Percentiles rank a stretch among this genome's conserved stretches.
Evolutionary conservation across 768 basidiomycete species (phyloP).

Genomic region (Termitomyces sp.): DNA sequence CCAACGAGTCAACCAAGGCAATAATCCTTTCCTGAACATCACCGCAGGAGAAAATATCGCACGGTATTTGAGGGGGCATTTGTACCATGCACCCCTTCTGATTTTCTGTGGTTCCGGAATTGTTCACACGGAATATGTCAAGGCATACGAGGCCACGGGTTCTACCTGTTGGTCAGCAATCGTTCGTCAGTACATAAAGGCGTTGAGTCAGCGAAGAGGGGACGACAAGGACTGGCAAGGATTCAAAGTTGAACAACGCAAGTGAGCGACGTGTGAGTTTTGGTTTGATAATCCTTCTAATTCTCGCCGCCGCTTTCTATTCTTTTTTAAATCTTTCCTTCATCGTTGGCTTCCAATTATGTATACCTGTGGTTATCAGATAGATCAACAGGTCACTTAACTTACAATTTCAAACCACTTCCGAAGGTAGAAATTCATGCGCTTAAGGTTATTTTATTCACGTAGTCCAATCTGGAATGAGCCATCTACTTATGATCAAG

Average conservation of each 20-base stretch:
- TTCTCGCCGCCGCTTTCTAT: not conserved
- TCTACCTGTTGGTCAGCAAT: conserved; percentile 11
- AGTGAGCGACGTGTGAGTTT: not conserved
- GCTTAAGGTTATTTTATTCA: not conserved
- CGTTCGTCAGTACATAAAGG: conserved; percentile 8
- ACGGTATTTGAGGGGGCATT: conserved; percentile 16
- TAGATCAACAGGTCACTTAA: not conserved
- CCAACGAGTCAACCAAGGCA: not conserved
- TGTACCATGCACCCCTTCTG: conserved; percentile 17
- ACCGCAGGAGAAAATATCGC: conserved; percentile 17
- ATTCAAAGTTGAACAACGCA: not conserved
- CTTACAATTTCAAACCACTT: not conserved
- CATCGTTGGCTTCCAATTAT: not conserved
- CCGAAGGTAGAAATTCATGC: not conserved
- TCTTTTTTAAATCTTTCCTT: not conserved
- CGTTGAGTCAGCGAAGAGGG: conserved; percentile 4
- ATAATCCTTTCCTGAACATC: conserved; percentile 10
- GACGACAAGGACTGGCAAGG: conserved; percentile 10
- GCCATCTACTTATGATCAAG: no score
- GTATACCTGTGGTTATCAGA: not conserved
- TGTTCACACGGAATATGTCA: conserved; percentile 15
- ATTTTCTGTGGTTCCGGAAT: conserved; percentile 18
- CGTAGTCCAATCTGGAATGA: not conserved
- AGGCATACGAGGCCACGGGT: conserved; percentile 12
- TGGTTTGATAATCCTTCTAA: not conserved